Percentiles rank a stretch among this genome's conserved stretches.
These are phyloP conservation scores for Leccinum olivaceopallidum DNA, from an alignment of 768 basidiomycete genomes.

Conservation along the genomic window DNA sequence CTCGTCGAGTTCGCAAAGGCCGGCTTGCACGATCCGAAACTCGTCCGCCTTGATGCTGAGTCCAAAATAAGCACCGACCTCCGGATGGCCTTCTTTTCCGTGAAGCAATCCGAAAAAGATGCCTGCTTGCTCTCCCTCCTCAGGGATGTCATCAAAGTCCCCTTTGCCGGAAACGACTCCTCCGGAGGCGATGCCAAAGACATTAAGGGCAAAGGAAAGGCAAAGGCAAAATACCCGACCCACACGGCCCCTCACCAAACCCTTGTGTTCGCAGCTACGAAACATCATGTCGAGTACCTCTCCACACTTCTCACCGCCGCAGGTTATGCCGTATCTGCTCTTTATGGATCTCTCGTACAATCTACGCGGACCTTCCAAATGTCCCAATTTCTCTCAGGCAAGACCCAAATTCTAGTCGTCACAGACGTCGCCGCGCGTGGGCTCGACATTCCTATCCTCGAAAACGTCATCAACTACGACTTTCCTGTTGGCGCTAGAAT, in stretches of 20 bases:
- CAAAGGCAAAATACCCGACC: constrained; percentile 43
- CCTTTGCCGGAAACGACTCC: constrained; percentile 43
- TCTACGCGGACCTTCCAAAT: constrained; percentile 86
- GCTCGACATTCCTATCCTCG: constrained; percentile 95
- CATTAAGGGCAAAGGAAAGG: constrained; percentile 54
- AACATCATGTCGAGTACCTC: constrained; percentile 98
- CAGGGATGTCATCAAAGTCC: constrained; percentile 85
- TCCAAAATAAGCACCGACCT: constrained; percentile 94
- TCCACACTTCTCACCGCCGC: constrained; percentile 71
- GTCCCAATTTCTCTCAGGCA: constrained; percentile 81
- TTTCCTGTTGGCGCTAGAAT: constrained; percentile 93
- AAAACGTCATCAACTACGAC: constrained; percentile 98
- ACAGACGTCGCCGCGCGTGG: constrained; percentile 98
- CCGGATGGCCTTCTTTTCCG: constrained; percentile 90
- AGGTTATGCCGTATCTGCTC: constrained; percentile 89
- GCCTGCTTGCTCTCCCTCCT: constrained; percentile 83
- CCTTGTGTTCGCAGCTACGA: constrained; percentile 92
- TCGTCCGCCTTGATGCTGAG: constrained; percentile 95
- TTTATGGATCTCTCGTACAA: constrained; percentile 96
- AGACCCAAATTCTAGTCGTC: constrained; percentile 85
- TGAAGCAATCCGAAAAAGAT: constrained; percentile 93
- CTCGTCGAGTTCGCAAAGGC: constrained; percentile 99
- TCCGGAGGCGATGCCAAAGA: constrained; percentile 30
- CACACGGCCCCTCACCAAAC: constrained; percentile 84
- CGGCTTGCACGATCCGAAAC: constrained; percentile 88